Evolutionary conservation across 2,329 filamentous ascomycete genomes (phyloP).

Genomic region (Xylariales sp.): DNA sequence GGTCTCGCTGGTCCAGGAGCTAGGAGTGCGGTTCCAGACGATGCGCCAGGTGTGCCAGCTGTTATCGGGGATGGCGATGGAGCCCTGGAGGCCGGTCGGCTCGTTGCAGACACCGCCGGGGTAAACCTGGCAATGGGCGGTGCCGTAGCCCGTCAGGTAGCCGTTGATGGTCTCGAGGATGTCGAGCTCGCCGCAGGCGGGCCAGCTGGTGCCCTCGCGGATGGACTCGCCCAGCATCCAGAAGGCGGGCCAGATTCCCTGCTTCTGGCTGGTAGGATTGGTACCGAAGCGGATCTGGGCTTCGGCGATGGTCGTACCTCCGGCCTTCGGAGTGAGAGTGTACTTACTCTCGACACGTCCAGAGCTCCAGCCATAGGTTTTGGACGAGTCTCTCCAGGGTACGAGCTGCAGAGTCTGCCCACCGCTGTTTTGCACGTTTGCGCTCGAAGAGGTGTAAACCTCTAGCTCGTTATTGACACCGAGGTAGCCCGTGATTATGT

Average conservation of each 20-base stretch:
- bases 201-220: slow-evolving; percentile 36
- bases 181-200: slow-evolving; percentile 38
- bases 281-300: slow-evolving; percentile 31
- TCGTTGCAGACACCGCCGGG: slow-evolving; percentile 37
- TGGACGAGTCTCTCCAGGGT: slow-evolving; percentile 8
- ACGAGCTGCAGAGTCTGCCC: slow-evolving; percentile 11
- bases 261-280: slow-evolving; percentile 18
- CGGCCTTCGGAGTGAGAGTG: slow-evolving; percentile 29
- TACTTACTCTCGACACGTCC: slow-evolving; percentile 35
- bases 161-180: slow-evolving; percentile 40
- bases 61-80: slow-evolving; percentile 11
- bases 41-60: slow-evolving; percentile 7
- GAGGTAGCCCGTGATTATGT: slow-evolving; percentile 8
- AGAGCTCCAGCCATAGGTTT: slow-evolving; percentile 33
- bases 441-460: slow-evolving; percentile 8
- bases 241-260: slow-evolving; percentile 43
- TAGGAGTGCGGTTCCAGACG: slow-evolving; percentile 38
- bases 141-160: slow-evolving; percentile 25
- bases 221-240: slow-evolving; percentile 37
- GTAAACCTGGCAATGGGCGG: slow-evolving; percentile 35
- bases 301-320: slow-evolving; percentile 32
- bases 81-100: slow-evolving; percentile 26
- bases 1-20: slow-evolving; percentile 39
- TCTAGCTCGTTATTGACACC: slow-evolving; percentile 11
- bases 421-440: slow-evolving; percentile 9